A percentile compares a stretch with the other conserved stretches of the same genome.
phyloP scores from a whole-genome alignment of 2,329 filamentous ascomycete species.

The Dothideomycetes sp. region DNA sequence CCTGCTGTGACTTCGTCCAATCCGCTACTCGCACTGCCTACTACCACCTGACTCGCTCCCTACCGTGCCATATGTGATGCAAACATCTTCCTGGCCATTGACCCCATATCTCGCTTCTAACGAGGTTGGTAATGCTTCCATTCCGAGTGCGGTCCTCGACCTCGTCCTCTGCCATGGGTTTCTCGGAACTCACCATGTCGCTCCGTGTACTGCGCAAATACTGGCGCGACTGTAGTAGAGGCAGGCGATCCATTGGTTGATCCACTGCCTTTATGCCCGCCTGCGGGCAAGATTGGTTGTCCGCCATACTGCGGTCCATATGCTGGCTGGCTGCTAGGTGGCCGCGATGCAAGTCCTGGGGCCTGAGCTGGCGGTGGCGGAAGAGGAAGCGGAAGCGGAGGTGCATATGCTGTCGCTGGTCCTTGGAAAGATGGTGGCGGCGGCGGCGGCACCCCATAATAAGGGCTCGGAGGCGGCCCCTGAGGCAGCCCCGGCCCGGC shows the following conservation, averaged over 20 bases:
- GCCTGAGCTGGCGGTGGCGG: conserved; percentile 2
- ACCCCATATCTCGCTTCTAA: too few relatives aligned
- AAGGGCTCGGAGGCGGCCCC: neutral
- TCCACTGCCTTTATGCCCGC: conserved; percentile 18
- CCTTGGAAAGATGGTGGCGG: conserved; percentile 4
- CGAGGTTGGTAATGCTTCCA: conserved; percentile 8
- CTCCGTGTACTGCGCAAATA: conserved; percentile 10
- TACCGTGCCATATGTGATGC: too few relatives aligned
- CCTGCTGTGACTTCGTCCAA: too few relatives aligned
- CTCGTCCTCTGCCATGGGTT: conserved; percentile 1
- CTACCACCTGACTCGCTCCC: too few relatives aligned
- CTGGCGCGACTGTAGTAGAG: conserved; percentile 3
- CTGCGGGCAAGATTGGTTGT: conserved; percentile 27
- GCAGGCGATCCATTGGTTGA: neutral
- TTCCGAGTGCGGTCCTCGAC: neutral
- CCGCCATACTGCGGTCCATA: conserved; percentile 25
- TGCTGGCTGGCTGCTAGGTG: conserved; percentile 20
- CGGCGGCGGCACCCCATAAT: neutral
- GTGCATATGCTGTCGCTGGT: neutral
- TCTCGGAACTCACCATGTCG: conserved; percentile 5
- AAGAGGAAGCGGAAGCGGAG: conserved; percentile 1
- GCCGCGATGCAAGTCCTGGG: conserved; percentile 1
- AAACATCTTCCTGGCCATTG: too few relatives aligned
- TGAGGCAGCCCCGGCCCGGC: conserved; percentile 2
- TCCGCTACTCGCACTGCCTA: too few relatives aligned